Base-by-base conservation (phyloP, 1,284 basidiomycete species). In the Fistulina hepatica region DNA sequence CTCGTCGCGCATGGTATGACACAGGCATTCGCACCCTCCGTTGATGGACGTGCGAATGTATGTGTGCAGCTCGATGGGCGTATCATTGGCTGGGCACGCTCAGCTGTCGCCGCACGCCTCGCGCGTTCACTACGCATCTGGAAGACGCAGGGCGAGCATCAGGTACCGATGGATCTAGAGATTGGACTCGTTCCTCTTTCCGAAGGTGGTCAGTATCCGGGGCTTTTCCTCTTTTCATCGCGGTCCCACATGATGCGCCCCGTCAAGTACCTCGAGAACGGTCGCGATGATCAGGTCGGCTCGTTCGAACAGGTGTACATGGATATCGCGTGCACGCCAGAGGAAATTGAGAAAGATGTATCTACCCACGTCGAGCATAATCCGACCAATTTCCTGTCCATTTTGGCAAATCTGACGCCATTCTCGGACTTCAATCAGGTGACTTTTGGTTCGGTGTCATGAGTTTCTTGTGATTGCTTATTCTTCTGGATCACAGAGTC, bases 281-380 rank as follows among this genome's bases (percentile, higher is more conserved):
- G 81, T 37, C 73, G 75, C 48, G 73, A 84, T 48, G 95, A 99
- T 58, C 86, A 88, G 57, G 73, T 98, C 36, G 95, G 95, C 3
- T 77, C 94, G 2, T 99, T 98, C 51, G 95, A 99, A 61, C 95
- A 99, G 62, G 95, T 98, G 8, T 99, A 98, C 60, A 93, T 98
- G 85, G 89, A 99, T 57, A 88, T 99, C 53, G 94, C 95, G 0
- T 85, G 91, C 55, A 88, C 78, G 39, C 81, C 80, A 4, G 81
- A 84, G 49, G 95, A 97, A 58, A 81, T 97, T 36, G 88, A 95
- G 48, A 61, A 68, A 33, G 79, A 72, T 12, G 69, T 90, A 4
- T 84, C 90, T 6, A 82, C 83, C 1, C 95, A 99, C 58, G 81
- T 97, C 37, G 95, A 99, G 61, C 81, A 92, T 51, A 73, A 88